Evolutionary conservation across 179 eudicot species (phyloP), one percentile per base, ranked within the genome.

Genomic region (Carnegiea gigantea): DNA sequence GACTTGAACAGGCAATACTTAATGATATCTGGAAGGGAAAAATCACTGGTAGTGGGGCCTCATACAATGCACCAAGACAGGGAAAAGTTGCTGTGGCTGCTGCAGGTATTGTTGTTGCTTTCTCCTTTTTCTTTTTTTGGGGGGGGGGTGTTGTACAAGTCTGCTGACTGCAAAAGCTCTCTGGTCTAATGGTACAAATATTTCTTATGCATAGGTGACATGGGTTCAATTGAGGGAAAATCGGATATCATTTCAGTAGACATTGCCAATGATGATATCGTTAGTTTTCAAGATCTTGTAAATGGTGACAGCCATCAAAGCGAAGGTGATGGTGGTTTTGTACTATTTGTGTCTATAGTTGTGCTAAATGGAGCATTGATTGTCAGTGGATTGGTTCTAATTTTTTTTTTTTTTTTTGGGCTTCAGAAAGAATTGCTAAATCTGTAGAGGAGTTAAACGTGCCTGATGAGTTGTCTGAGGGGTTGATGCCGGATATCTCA

Each of bases 11-110:
- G 99, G 95, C 88, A 54, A 77, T 89, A 77, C 90, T 94, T 67
- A 84, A 78, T 71, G 99, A 91, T 83, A 83, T 95, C 65, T 94
- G 95, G 95, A 91, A 86, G 82, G 99, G 99, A n/a, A 91, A 89
- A 85, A 83, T 92, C 38, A 90, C 86, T 64, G 85, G 90, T 59
- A 90, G 99, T 86, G 92, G 89, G 70, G 89, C 88, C 49, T 80
- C 88, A 6, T 80, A 89, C 86, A 88, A 83, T 91, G 73, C 90
- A 53, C 79, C 71, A 67, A 85, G 81, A 86, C 90, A 87, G 85
- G 90, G 87, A 48, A 85, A 84, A 82, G 85, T 89, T 21, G 75
- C 81, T 57, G 98, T 89, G 72, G 79, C 76, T 80, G 64, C 85
- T 73, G 28, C 90, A 83, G 98, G 99, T 95, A 81, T 68, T 83